Conservation (phyloP, 805 yeast species). For the Candida piceae region DNA sequence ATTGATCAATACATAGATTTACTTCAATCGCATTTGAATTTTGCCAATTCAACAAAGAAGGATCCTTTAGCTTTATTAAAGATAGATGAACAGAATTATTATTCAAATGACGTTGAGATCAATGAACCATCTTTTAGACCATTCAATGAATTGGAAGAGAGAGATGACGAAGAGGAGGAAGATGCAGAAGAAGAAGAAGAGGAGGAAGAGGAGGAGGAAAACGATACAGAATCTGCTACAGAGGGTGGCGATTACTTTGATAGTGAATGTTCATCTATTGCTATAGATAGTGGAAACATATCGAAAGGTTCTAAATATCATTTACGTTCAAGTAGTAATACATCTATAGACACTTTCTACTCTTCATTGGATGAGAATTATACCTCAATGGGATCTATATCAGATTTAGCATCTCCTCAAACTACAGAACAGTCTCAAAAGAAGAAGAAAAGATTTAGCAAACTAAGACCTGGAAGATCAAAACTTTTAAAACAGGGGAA, state of each 20-base stretch:
- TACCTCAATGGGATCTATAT: conserved; percentile 15
- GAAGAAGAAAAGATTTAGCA: conserved; percentile 8
- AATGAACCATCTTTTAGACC: neutral
- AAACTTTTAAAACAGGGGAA: neutral
- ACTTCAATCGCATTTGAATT: no score
- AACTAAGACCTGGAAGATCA: conserved; percentile 7
- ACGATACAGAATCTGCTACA: neutral
- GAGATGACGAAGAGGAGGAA: conserved; percentile 1
- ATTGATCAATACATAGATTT: conserved; percentile 6
- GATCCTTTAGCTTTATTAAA: conserved; percentile 13
- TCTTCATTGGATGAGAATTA: conserved; percentile 18
- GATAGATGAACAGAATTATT: conserved; percentile 19
- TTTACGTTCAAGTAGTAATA: conserved; percentile 2
- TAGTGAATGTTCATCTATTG: neutral
- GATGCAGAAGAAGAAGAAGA: conserved; percentile 3
- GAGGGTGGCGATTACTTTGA: neutral
- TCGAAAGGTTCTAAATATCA: neutral
- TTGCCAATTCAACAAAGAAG: conserved; percentile 5
- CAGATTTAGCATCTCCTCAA: conserved; percentile 13
- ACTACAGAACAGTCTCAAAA: conserved; percentile 6
- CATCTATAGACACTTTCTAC: conserved; percentile 6
- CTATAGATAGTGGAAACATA: neutral
- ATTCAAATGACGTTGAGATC: conserved; percentile 7
- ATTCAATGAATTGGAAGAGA: neutral
- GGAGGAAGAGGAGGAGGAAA: conserved; percentile 6